phyloP scores from a whole-genome alignment of 2,329 filamentous ascomycete genomes.

The Talaromyces amestolkiae region DNA sequence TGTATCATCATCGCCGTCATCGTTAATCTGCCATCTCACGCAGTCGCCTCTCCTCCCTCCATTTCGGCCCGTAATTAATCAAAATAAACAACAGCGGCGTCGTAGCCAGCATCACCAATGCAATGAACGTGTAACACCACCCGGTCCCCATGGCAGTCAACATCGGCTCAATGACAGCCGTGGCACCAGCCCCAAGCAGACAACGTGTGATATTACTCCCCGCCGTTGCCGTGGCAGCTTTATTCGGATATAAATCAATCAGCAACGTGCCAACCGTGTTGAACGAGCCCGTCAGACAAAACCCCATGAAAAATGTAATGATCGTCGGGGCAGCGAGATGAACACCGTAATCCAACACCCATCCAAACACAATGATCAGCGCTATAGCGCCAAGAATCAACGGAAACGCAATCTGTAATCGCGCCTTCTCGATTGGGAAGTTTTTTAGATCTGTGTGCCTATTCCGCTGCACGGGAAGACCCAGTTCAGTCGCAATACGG shows the following conservation, averaged over 20 bases:
- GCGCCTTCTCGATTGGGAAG: slow-evolving; percentile 46
- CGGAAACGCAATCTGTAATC: slow-evolving; percentile 42
- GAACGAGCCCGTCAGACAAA: slow-evolving; percentile 41
- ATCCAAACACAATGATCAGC: slow-evolving; percentile 42
- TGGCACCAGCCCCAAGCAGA: slow-evolving; percentile 44
- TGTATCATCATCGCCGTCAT: neutral
- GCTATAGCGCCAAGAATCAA: slow-evolving; percentile 33
- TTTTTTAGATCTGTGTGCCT: slow-evolving; percentile 36
- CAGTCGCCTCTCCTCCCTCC: slow-evolving; percentile 43
- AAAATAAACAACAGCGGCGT: slow-evolving; percentile 44
- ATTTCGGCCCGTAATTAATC: slow-evolving; percentile 41
- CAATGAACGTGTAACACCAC: slow-evolving; percentile 42
- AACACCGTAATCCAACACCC: slow-evolving; percentile 37
- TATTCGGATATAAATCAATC: slow-evolving; percentile 45
- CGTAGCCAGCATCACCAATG: slow-evolving; percentile 38
- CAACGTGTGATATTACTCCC: slow-evolving; percentile 47
- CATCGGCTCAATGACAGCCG: slow-evolving; percentile 46
- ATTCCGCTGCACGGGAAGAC: slow-evolving; percentile 34
- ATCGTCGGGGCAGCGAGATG: slow-evolving; percentile 38
- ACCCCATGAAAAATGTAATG: slow-evolving; percentile 41
- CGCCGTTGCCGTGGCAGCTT: slow-evolving; percentile 44
- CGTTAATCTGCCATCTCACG: slow-evolving; percentile 20
- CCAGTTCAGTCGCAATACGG: slow-evolving; percentile 32
- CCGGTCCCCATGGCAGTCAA: slow-evolving; percentile 32
- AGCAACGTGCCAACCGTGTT: slow-evolving; percentile 49